A percentile compares a stretch with the other conserved stretches of the same genome.
phyloP scores from a whole-genome alignment of 768 basidiomycete genomes.

The Boletellus emodensis region DNA sequence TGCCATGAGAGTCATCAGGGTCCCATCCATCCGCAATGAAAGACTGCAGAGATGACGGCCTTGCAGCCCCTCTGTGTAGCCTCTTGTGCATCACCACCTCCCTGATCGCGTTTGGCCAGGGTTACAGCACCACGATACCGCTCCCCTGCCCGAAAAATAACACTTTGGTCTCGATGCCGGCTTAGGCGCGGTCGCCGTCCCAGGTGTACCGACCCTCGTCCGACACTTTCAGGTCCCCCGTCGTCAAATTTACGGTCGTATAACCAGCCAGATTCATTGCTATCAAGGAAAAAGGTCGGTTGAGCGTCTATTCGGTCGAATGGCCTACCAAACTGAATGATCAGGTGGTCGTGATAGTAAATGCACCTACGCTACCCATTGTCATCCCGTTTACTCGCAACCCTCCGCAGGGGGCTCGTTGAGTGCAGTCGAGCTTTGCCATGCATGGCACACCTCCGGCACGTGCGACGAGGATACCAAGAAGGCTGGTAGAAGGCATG shows the following conservation, averaged over 20 bases:
- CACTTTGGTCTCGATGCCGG: conserved; percentile 57
- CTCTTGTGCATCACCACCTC: no score
- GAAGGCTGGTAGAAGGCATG: conserved; percentile 81
- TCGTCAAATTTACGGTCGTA: conserved; percentile 53
- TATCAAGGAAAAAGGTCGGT: conserved; percentile 73
- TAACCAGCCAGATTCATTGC: conserved; percentile 72
- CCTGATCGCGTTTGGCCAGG: no score
- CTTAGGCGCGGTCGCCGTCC: conserved; percentile 56
- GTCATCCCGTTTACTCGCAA: conserved; percentile 2
- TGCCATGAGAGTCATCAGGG: no score
- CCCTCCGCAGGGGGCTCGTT: conserved; percentile 70
- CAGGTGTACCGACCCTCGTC: conserved; percentile 61
- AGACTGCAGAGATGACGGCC: no score
- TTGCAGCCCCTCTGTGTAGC: no score
- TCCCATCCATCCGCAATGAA: no score
- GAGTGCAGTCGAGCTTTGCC: conserved; percentile 80
- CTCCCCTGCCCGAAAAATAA: conserved; percentile 47
- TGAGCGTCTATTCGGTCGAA: neutral
- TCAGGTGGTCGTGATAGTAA: no score
- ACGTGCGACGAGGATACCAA: no score
- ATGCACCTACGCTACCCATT: no score
- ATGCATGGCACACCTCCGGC: conserved; percentile 93
- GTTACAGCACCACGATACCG: no score
- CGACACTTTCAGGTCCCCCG: conserved; percentile 47
- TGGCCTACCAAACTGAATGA: neutral